Conservation (phyloP, 2,329 filamentous ascomycete genomes). For the Fusarium mexicanum region DNA sequence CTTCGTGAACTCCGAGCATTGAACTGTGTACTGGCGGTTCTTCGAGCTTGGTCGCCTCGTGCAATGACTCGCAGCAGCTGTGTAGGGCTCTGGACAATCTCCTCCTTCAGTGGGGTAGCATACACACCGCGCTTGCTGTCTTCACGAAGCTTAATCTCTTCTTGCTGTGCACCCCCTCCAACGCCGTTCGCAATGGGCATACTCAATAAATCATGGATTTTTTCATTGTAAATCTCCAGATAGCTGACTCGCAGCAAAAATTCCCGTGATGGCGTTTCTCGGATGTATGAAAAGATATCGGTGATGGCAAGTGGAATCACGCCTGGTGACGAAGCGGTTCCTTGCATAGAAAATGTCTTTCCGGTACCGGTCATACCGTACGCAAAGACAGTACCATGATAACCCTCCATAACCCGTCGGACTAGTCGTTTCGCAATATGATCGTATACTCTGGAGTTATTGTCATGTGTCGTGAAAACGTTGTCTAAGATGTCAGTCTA, state of each 20-base stretch:
- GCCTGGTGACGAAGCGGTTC: constrained; percentile 92
- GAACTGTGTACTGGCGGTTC: constrained; percentile 95
- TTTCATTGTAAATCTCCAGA: constrained; percentile 98
- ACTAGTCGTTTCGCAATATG: constrained; percentile 93
- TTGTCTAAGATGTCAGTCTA: constrained; percentile 72
- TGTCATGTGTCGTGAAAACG: constrained; percentile 92
- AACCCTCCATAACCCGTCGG: constrained; percentile 97
- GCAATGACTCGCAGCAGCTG: constrained; percentile 95
- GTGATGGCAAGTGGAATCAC: constrained; percentile 98
- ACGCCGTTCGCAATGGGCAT: constrained; percentile 69
- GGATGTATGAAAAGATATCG: constrained; percentile 98
- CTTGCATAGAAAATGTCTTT: constrained; percentile 99
- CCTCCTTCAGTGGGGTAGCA: constrained; percentile 94
- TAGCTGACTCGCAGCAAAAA: constrained; percentile 97
- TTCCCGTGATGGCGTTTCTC: constrained; percentile 93
- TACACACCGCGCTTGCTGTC: constrained; percentile 97
- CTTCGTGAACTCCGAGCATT: constrained; percentile 96
- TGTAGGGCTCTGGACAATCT: constrained; percentile 97
- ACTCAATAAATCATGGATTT: constrained; percentile 91
- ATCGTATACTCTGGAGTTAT: constrained; percentile 95
- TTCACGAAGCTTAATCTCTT: constrained; percentile 97
- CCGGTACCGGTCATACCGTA: constrained; percentile 99
- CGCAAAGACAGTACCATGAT: constrained; percentile 97
- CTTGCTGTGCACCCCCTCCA: constrained; percentile 68
- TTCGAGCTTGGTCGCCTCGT: constrained; percentile 87